phyloP scores from a whole-genome alignment of 305 asterid species.

The Solanum chacoense region DNA sequence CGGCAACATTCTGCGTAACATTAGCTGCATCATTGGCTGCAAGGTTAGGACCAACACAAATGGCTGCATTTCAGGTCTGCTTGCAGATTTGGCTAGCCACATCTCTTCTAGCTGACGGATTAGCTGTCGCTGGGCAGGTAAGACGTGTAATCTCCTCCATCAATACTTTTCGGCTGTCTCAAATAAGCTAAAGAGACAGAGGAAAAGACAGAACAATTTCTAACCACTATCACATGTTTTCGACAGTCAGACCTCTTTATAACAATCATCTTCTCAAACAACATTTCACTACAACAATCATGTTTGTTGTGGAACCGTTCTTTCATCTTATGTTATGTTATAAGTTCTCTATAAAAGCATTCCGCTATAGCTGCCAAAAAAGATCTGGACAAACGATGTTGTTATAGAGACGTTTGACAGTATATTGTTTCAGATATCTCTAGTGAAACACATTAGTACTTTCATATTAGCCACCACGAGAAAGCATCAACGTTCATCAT shows the following conservation, averaged over 20 bases:
- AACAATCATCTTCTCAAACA: neutral
- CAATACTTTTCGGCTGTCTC: neutral
- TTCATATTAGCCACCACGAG: neutral
- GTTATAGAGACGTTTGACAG: neutral
- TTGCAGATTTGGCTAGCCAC: slow-evolving; percentile 76
- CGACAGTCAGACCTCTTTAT: neutral
- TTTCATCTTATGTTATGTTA: neutral
- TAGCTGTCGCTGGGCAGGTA: slow-evolving; percentile 84
- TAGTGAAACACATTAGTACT: neutral
- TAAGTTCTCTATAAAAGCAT: neutral
- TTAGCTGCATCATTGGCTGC: slow-evolving; percentile 78
- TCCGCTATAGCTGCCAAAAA: neutral
- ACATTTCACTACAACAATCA: neutral
- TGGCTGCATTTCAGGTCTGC: slow-evolving; percentile 91
- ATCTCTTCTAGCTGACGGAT: slow-evolving; percentile 72
- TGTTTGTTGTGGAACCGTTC: neutral
- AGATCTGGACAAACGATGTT: neutral
- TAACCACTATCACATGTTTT: neutral
- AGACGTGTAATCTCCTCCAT: neutral
- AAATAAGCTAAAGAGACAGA: neutral
- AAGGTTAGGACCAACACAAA: slow-evolving; percentile 48
- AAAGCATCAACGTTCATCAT: neutral
- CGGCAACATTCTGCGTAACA: slow-evolving; percentile 78
- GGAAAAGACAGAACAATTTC: neutral
- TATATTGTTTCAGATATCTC: neutral